Conservation (phyloP, 805 yeast genomes). For the Spathaspora passalidarum region DNA sequence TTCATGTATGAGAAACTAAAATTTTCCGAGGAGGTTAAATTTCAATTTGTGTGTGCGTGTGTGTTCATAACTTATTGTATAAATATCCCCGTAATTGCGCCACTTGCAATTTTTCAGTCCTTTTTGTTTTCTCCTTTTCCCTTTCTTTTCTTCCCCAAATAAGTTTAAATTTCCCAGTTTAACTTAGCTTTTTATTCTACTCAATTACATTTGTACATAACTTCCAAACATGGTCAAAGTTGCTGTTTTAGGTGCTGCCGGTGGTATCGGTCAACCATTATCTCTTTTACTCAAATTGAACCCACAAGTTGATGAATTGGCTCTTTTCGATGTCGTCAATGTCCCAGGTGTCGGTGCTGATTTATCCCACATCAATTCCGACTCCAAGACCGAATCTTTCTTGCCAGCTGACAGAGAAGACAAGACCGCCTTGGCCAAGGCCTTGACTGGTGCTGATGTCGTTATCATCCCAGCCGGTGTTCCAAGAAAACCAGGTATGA, state of each 20-base stretch:
- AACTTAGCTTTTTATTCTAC: background rate
- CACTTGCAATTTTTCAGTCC: background rate
- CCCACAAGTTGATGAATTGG: constrained; percentile 58
- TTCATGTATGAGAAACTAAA: background rate
- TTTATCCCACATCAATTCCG: constrained; percentile 76
- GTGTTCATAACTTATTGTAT: background rate
- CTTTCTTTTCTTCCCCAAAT: background rate
- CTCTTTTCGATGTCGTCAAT: constrained; percentile 81
- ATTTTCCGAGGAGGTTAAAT: background rate
- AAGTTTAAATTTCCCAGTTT: background rate
- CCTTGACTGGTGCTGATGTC: constrained; percentile 45
- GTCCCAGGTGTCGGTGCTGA: constrained; percentile 89
- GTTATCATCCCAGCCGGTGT: constrained; percentile 80
- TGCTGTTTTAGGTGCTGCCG: constrained; percentile 87
- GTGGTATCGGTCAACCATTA: constrained; percentile 93
- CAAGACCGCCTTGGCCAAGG: constrained; percentile 41
- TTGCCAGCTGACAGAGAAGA: constrained; percentile 56
- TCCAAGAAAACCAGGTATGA: constrained; percentile 94
- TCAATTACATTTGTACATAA: background rate
- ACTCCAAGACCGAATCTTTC: constrained; percentile 55
- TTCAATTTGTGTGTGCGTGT: background rate
- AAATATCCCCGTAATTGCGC: constrained; percentile 1
- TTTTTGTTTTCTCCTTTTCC: background rate
- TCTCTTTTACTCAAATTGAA: constrained; percentile 76
- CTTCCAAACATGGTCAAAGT: constrained; percentile 53